Evolutionary conservation across 441 rosid genomes (phyloP).

Genomic region (Syzygium syzygioides): DNA sequence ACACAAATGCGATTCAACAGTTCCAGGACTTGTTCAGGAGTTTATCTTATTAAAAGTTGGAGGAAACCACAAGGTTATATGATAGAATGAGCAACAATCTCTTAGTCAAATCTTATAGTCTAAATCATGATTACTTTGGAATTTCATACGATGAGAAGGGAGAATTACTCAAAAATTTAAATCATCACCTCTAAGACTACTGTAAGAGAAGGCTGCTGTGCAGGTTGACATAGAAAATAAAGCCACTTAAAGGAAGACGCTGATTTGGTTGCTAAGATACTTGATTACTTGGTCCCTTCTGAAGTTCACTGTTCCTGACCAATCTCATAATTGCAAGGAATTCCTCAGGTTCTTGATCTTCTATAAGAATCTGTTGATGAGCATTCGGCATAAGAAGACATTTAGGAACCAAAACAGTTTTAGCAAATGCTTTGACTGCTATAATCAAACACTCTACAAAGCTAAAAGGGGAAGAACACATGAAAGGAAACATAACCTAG

Average conservation of each 20-base stretch:
- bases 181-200: constrained; percentile 24
- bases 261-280: constrained; percentile 7
- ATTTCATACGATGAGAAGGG: neutral
- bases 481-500: neutral
- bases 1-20: neutral
- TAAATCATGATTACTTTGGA: neutral
- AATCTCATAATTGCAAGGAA: constrained; percentile 51
- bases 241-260: constrained; percentile 12
- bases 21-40: neutral
- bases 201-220: constrained; percentile 7
- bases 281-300: constrained; percentile 15
- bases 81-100: neutral
- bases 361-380: constrained; percentile 57
- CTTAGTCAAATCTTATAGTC: neutral
- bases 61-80: neutral
- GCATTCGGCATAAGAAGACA: neutral
- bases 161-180: neutral
- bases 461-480: neutral
- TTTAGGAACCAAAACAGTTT: neutral
- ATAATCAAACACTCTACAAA: neutral
- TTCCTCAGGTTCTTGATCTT: constrained; percentile 74
- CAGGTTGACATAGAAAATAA: constrained; percentile 4
- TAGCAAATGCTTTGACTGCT: neutral
- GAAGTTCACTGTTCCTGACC: constrained; percentile 23
- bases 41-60: neutral